Conservation (phyloP, 257 asterid species). For the Marsdenia floribunda region DNA sequence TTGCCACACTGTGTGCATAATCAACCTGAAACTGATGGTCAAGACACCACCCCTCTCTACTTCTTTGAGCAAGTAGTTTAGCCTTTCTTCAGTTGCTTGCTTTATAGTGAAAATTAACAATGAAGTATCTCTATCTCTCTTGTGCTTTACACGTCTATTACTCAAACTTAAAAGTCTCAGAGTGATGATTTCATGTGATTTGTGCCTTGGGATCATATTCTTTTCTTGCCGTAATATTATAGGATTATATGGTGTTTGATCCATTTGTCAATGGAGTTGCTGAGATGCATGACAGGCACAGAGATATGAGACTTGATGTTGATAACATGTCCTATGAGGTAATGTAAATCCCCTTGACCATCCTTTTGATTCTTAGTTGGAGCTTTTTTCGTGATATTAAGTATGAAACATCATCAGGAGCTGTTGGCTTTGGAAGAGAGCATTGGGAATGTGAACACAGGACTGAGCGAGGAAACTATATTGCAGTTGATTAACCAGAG, state of each 20-base stretch:
- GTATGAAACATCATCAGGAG: conserved; percentile 48
- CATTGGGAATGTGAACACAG: conserved; percentile 84
- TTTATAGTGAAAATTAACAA: not conserved
- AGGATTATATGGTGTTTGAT: conserved; percentile 68
- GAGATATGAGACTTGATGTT: conserved; percentile 89
- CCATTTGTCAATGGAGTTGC: conserved; percentile 48
- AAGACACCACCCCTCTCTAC: not conserved
- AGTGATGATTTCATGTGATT: not conserved
- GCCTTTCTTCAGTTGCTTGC: not conserved
- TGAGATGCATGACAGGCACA: conserved; percentile 76
- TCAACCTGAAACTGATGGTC: not conserved
- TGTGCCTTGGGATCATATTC: not conserved
- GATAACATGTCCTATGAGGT: conserved; percentile 97
- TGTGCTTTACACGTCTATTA: not conserved
- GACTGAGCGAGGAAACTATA: conserved; percentile 58
- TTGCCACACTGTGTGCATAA: not conserved
- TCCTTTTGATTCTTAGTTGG: not conserved
- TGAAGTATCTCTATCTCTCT: not conserved
- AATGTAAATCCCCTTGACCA: conserved; percentile 11
- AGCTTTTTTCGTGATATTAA: not conserved
- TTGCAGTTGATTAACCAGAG: conserved; percentile 41
- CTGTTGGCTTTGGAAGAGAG: conserved; percentile 84
- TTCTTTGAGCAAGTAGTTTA: not conserved
- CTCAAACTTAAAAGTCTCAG: not conserved
- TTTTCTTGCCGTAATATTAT: conserved; percentile 3